Conservation (phyloP, 805 yeast species). For the Tanozyma kutaoensis region DNA sequence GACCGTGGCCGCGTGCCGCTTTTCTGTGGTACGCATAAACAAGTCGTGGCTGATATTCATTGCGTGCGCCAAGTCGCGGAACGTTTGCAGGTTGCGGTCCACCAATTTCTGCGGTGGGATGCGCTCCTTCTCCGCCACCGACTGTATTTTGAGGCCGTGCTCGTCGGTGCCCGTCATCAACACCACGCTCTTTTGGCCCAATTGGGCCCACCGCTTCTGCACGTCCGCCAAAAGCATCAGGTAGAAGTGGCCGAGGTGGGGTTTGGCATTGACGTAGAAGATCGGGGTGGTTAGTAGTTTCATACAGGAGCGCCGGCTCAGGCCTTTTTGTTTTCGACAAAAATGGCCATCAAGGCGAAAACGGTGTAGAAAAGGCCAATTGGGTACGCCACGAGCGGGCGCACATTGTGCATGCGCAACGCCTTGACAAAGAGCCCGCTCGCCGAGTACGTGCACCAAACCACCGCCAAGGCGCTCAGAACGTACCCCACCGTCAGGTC, state of each 20-base stretch:
- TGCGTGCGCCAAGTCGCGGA: slow-evolving; percentile 45
- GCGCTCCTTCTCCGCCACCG: slow-evolving; percentile 52
- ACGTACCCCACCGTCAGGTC: slow-evolving; percentile 67
- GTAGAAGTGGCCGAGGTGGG: slow-evolving; percentile 89
- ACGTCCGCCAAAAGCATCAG: slow-evolving; percentile 79
- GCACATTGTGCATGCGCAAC: slow-evolving; percentile 68
- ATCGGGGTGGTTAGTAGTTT: slow-evolving; percentile 93
- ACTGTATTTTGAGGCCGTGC: slow-evolving; percentile 86
- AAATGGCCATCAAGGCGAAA: slow-evolving; percentile 92
- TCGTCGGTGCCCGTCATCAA: slow-evolving; percentile 94
- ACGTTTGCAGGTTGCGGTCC: slow-evolving; percentile 52
- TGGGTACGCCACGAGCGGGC: slow-evolving; percentile 89
- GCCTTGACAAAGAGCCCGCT: slow-evolving; percentile 87
- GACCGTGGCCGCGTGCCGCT: slow-evolving; percentile 46
- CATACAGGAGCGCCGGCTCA: too few species aligned
- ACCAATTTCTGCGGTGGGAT: slow-evolving; percentile 53
- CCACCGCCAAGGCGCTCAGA: slow-evolving; percentile 50
- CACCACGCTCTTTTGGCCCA: slow-evolving; percentile 20
- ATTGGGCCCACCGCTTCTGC: slow-evolving; percentile 55
- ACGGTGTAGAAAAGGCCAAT: slow-evolving; percentile 82
- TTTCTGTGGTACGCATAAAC: slow-evolving; percentile 84
- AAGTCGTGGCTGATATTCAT: slow-evolving; percentile 52
- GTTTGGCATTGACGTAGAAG: slow-evolving; percentile 89
- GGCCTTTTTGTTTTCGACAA: slow-evolving; percentile 35
- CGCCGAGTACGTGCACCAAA: slow-evolving; percentile 89